A percentile compares a stretch with the other conserved stretches of the same genome.
phyloP scores from a whole-genome alignment of 805 yeast genomes.

The Cyberlindnera bimundalis region DNA sequence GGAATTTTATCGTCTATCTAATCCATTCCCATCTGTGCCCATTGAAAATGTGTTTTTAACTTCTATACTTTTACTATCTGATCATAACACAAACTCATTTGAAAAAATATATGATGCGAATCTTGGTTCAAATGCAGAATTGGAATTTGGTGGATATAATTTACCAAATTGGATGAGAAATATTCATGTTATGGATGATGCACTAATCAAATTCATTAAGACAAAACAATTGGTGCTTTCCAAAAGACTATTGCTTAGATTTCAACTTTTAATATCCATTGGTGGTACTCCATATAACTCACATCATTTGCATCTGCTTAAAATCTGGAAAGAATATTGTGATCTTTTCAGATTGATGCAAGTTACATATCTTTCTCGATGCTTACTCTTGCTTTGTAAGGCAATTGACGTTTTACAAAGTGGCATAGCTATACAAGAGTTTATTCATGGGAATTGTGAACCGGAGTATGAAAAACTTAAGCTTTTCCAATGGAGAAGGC shows the following conservation, averaged over 20 bases:
- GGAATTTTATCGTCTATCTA: neutral
- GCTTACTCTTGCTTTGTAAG: slow-evolving; percentile 6
- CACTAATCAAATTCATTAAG: neutral
- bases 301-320: neutral
- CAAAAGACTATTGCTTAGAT: neutral
- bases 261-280: neutral
- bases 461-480: slow-evolving; percentile 4
- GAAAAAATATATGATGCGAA: neutral
- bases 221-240: slow-evolving; percentile 1
- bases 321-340: slow-evolving; percentile 6
- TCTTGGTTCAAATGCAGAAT: slow-evolving; percentile 1
- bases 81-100: neutral
- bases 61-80: slow-evolving; percentile 3
- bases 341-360: slow-evolving; percentile 8
- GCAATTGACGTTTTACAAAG: slow-evolving; percentile 9
- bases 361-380: slow-evolving; percentile 2
- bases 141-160: slow-evolving; percentile 4
- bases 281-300: neutral
- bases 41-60: slow-evolving; percentile 9
- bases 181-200: slow-evolving; percentile 5
- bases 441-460: slow-evolving; percentile 2
- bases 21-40: slow-evolving; percentile 2
- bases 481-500: neutral
- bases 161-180: slow-evolving; percentile 2
- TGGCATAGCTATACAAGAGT: slow-evolving; percentile 9